Conservation (phyloP, 768 basidiomycete genomes). For the Lyophyllum semitale region DNA sequence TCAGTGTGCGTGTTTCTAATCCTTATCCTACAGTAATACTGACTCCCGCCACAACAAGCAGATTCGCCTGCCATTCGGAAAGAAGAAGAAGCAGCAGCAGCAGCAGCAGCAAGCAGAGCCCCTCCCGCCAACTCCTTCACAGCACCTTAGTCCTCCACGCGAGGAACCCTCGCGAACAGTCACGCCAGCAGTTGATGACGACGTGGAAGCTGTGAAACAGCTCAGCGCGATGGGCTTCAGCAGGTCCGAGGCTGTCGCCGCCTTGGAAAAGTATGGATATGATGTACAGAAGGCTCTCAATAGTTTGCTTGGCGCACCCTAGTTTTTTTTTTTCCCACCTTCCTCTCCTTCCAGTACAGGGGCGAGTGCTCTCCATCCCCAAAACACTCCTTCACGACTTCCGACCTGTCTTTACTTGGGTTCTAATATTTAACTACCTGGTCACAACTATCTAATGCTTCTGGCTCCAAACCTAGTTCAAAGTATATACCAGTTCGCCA, state of each 20-base stretch:
- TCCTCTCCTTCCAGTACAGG: neutral
- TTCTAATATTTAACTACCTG: neutral
- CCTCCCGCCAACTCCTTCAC: constrained; percentile 41
- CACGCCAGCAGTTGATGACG: constrained; percentile 66
- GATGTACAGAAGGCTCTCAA: constrained; percentile 80
- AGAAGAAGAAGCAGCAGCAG: constrained; percentile 75
- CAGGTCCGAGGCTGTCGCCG: constrained; percentile 76
- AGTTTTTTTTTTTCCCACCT: neutral
- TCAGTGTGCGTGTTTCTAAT: constrained; percentile 60
- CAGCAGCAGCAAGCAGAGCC: constrained; percentile 55
- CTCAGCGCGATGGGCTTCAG: constrained; percentile 91
- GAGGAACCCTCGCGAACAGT: constrained; percentile 42
- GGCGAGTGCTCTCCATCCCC: neutral
- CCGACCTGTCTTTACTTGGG: neutral
- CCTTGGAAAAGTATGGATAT: constrained; percentile 84
- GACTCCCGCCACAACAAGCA: neutral
- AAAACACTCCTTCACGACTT: neutral
- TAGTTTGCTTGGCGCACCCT: constrained; percentile 49
- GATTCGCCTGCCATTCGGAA: constrained; percentile 82
- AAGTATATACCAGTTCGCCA: neutral
- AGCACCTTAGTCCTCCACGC: constrained; percentile 41
- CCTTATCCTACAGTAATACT: constrained; percentile 1
- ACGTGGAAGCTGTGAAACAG: constrained; percentile 76
- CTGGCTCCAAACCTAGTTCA: neutral
- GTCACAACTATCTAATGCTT: neutral